Percentiles rank a stretch among this genome's conserved stretches.
Conservation (phyloP, 176 grass and related monocot species). For the Carex cristatella region DNA sequence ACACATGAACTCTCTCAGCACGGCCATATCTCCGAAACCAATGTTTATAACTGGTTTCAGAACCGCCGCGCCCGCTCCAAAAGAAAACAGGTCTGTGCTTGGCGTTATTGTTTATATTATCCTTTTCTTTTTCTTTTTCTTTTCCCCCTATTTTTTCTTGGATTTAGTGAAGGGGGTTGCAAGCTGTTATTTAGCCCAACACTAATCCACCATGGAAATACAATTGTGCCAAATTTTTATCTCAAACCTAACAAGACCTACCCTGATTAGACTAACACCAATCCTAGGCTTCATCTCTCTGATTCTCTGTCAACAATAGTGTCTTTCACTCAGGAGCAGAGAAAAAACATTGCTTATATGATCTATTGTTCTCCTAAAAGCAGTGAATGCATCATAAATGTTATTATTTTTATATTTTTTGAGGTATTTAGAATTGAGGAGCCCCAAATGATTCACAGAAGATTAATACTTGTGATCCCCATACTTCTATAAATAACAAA, state of each 20-base stretch:
- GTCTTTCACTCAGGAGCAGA: not conserved
- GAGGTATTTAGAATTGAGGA: not conserved
- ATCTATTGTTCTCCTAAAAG: not conserved
- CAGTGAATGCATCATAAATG: not conserved
- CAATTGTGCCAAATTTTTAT: not conserved
- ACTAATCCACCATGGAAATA: not conserved
- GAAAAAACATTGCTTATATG: not conserved
- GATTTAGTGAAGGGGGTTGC: not conserved
- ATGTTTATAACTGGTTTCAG: conserved; percentile 99
- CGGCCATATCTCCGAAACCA: conserved; percentile 94
- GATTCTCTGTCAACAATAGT: not conserved
- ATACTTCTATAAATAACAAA: not conserved
- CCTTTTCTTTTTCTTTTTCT: not conserved
- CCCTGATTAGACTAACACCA: not conserved
- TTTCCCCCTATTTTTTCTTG: not conserved
- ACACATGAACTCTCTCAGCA: conserved; percentile 75
- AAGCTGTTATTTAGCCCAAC: not conserved
- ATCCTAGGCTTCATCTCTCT: not conserved
- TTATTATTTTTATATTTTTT: not conserved
- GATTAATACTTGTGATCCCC: not conserved
- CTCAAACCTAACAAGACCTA: not conserved
- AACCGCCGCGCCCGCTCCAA: conserved; percentile 90
- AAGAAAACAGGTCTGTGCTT: conserved; percentile 51
- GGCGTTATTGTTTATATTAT: not conserved
- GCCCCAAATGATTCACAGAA: not conserved